Evolutionary conservation across 2,329 filamentous ascomycete genomes (phyloP), one percentile per base, ranked within the genome.

Genomic region (Hypoxylon sp.): DNA sequence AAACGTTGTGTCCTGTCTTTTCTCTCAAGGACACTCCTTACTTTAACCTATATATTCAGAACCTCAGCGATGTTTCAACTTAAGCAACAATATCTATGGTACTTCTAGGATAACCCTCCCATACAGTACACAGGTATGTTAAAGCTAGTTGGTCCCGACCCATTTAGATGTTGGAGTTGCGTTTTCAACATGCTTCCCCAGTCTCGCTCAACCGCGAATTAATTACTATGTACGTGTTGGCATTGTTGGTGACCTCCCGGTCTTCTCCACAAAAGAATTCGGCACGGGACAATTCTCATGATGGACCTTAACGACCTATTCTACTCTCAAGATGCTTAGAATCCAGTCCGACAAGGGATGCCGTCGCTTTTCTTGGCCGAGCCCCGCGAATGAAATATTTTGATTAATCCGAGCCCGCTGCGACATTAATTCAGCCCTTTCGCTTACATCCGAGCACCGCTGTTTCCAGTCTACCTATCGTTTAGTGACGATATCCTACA

Each of bases 121-220:
- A 1, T 26, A 33, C 44, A 17, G 29, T n/a, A 11, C 17, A 29
- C n/a, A n/a, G n/a, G n/a, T 50, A 57, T 31, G 22, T n/a, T 8
- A 48, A 31, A 37, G 6, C 33, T 59, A 35, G 33, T 14, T 31
- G 31, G 35, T n/a, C 39, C 52, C 44, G 54, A 35, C 60, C 35
- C 48, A 64, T 67, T 64, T 64, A 67, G 65, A 60, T 64, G 55
- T 64, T 37, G 17, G 37, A 17, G 6, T 24, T 63, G 19, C 35
- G 14, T 65, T 57, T 17, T 57, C 11, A 42, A 10, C 52, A 57
- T 47, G 13, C 31, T 51, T 44, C 50, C 42, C 37, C 26, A 31
- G 52, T 5, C 33, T 50, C 26, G 14, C 11, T 37, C 11, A 37
- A 37, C 11, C 9, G 22, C 24, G 24, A 50, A 54, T 67, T 67